Percentiles rank a stretch among this genome's conserved stretches.
Conservation (phyloP, 2,329 filamentous ascomycete species). For the Blastomyces parvus region DNA sequence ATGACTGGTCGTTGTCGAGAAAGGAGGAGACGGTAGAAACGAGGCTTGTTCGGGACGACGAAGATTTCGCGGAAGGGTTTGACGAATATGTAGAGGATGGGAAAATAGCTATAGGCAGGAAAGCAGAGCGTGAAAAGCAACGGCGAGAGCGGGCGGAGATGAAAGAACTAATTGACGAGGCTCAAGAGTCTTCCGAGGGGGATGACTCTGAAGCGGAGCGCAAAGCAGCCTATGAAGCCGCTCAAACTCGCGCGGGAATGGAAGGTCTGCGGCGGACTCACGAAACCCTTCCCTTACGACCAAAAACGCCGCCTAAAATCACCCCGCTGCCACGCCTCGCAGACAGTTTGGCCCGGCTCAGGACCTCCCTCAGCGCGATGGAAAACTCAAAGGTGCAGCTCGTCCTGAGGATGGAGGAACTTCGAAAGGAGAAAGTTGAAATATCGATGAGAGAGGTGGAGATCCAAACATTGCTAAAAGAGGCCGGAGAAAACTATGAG, state of each 20-base stretch:
- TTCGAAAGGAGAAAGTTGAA: constrained; percentile 59
- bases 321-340: constrained; percentile 66
- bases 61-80: constrained; percentile 87
- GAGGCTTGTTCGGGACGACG: constrained; percentile 72
- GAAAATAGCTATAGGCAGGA: constrained; percentile 64
- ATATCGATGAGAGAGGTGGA: constrained; percentile 63
- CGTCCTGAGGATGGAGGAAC: constrained; percentile 53
- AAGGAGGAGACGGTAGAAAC: constrained; percentile 58
- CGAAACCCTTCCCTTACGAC: constrained; percentile 27
- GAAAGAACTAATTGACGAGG: constrained; percentile 70
- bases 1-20: constrained; percentile 41
- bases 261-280: constrained; percentile 51
- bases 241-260: constrained; percentile 79
- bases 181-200: constrained; percentile 57
- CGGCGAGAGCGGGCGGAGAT: constrained; percentile 64
- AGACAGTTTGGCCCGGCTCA: constrained; percentile 56
- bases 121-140: constrained; percentile 63
- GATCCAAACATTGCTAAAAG: constrained; percentile 69
- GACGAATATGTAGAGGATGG: constrained; percentile 86
- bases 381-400: constrained; percentile 54
- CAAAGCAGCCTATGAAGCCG: constrained; percentile 73
- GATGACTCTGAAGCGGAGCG: constrained; percentile 55
- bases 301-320: constrained; percentile 60
- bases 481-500: constrained; percentile 65
- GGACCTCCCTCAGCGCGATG: constrained; percentile 52